These are phyloP conservation scores for Dendryphion nanum DNA, from an alignment of 2,329 filamentous ascomycete genomes.

Conservation along the genomic window DNA sequence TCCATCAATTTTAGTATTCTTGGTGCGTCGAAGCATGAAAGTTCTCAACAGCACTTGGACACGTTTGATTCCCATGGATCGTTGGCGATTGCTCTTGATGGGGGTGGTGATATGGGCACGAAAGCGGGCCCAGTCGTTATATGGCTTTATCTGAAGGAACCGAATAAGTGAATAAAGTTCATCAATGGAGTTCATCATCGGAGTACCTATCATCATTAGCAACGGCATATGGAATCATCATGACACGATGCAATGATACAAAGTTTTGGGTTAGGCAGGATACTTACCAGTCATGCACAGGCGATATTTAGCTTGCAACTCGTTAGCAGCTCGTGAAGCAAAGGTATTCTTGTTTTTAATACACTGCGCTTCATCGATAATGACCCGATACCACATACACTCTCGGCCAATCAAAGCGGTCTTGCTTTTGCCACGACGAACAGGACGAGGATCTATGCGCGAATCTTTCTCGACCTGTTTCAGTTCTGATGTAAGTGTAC, in stretches of 20 bases:
- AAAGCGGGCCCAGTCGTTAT: conserved; percentile 65
- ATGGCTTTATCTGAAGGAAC: conserved; percentile 76
- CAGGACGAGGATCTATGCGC: conserved; percentile 32
- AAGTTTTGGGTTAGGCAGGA: too few relatives aligned
- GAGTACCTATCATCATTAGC: conserved; percentile 80
- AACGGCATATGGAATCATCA: too few relatives aligned
- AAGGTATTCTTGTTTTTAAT: conserved; percentile 74
- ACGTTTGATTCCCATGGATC: conserved; percentile 60
- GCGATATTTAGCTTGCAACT: conserved; percentile 60
- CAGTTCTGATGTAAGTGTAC: conserved; percentile 65
- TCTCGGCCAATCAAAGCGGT: conserved; percentile 56
- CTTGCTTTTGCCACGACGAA: conserved; percentile 19
- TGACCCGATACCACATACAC: conserved; percentile 60
- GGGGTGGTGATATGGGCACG: conserved; percentile 53
- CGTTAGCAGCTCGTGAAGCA: conserved; percentile 58
- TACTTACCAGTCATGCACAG: too few relatives aligned
- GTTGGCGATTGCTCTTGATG: conserved; percentile 28
- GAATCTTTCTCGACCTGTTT: conserved; percentile 57
- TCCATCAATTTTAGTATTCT: conserved; percentile 75
- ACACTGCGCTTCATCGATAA: conserved; percentile 77
- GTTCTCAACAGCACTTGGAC: conserved; percentile 76
- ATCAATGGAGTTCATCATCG: conserved; percentile 82
- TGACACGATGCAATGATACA: too few relatives aligned
- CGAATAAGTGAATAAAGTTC: conserved; percentile 76
- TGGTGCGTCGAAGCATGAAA: conserved; percentile 79